Conservation (phyloP, 2,329 filamentous ascomycete genomes). For the Tolypocladium sp. region DNA sequence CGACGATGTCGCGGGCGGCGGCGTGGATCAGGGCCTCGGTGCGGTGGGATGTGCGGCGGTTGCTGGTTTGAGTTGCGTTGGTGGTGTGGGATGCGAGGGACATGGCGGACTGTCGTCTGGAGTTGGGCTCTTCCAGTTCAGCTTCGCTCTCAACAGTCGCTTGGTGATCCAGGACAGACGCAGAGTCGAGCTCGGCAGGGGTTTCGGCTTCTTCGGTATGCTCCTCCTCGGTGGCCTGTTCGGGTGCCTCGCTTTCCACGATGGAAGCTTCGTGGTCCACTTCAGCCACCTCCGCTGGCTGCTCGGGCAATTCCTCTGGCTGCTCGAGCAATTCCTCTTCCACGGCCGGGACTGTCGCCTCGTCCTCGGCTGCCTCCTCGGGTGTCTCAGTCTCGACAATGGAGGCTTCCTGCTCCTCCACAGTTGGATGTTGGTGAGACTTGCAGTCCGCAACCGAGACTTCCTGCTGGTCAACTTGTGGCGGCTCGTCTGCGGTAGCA, state of each 20-base stretch:
- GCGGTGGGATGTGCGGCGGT: constrained; percentile 29
- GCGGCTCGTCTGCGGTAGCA: not conserved
- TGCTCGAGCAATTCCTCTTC: not conserved
- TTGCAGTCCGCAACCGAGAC: not conserved
- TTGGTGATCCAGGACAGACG: not conserved
- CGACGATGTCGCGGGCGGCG: constrained; percentile 41
- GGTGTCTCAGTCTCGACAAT: not conserved
- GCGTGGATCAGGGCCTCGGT: constrained; percentile 45
- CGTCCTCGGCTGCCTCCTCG: not conserved
- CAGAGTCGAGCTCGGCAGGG: not conserved
- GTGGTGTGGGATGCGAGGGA: constrained; percentile 12
- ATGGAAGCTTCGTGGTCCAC: not conserved
- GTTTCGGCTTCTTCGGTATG: not conserved
- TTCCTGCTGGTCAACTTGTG: not conserved
- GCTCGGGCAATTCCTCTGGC: not conserved
- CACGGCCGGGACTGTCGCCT: too few species aligned
- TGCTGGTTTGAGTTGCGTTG: constrained; percentile 11
- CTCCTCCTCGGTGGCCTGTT: not conserved
- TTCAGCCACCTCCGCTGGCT: not conserved
- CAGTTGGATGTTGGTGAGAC: not conserved
- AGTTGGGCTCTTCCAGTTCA: not conserved
- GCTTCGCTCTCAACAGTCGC: not conserved
- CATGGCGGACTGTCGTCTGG: constrained; percentile 10
- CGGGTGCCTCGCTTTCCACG: not conserved
- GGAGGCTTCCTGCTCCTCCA: not conserved